Base-by-base conservation (phyloP, 1,284 basidiomycete species). In the Puccinia polysora region DNA sequence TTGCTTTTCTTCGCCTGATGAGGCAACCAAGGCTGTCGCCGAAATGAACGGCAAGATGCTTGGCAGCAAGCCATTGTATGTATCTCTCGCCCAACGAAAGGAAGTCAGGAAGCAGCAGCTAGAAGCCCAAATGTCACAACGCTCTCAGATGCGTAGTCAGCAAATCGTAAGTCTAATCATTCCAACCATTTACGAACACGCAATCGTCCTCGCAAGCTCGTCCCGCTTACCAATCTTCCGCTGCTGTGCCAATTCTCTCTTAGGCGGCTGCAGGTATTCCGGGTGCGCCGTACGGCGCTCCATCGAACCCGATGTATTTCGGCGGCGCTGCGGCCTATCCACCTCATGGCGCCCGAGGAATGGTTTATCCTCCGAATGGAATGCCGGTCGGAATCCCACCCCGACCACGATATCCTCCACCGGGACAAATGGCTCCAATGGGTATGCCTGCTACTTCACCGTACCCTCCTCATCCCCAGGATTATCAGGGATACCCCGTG, bases 11-110 rank as follows among this genome's bases (percentile, higher is more conserved):
- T 89, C 92, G 73, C 94, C 96, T 67, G 96, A 99, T 78, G 96
- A 99, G 83, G 95, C 96, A 60, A 97, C 93, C 81, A 98, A 97
- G 84, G 96, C 96, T 74, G 94, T 98, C 75, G 91, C 92, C 70
- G 96, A 99, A 84, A 97, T 99, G 94, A 98, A 98, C 86, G 97
- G 97, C 86, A 97, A 97, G 85, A 98, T 98, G 90, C 91, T 98
- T 79, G 94, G 95, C 76, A 87, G 89, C 79, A 98, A 98, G 83
- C 96, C 96, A 67, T 87, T 99, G 78, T 99, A 98, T 81, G 96
- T 99, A 80, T 95, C 95, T 65, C 88, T 97, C 74, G 96, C 96
- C 77, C 96, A 99, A 82, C 92, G 95, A 78, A 94, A 95, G 78
- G 96, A 99, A 80, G 91, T 95, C 77, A 90, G 96, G 80, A 88